Evolutionary conservation across 2,329 filamentous ascomycete species (phyloP).

Genomic region (Pestalotiopsis sp.): DNA sequence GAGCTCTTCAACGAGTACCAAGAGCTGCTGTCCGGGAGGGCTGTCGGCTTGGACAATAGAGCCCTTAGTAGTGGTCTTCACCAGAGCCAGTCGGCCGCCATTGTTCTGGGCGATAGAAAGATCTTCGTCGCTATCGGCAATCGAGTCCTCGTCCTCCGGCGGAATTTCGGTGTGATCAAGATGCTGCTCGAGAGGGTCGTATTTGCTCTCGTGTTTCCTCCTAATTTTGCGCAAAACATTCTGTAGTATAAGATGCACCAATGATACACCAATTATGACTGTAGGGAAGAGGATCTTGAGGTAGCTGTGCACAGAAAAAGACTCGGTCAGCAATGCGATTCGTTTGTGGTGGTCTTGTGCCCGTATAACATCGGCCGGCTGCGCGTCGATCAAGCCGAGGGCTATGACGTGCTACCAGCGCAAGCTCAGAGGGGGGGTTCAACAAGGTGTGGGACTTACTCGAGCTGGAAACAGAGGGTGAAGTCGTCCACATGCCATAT

Average conservation of each 20-base stretch:
- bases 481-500: conserved; percentile 68
- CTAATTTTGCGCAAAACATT: conserved; percentile 54
- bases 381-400: neutral
- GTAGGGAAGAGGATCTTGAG: conserved; percentile 81
- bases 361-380: neutral
- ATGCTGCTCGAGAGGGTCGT: conserved; percentile 55
- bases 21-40: conserved; percentile 71
- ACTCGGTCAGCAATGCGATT: neutral
- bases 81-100: conserved; percentile 58
- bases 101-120: conserved; percentile 50
- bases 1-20: conserved; percentile 74
- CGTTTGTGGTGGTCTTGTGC: conserved; percentile 4
- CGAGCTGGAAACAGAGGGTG: conserved; percentile 62
- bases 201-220: conserved; percentile 56
- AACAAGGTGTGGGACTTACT: conserved; percentile 52
- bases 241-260: conserved; percentile 65
- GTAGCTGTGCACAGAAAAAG: conserved; percentile 55
- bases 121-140: conserved; percentile 59
- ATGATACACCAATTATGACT: conserved; percentile 68
- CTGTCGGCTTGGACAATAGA: conserved; percentile 73
- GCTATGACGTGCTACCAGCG: conserved; percentile 2
- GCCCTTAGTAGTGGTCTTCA: conserved; percentile 62
- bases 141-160: conserved; percentile 48
- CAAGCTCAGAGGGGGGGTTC: neutral
- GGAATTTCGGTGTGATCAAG: conserved; percentile 55